phyloP scores from a whole-genome alignment of 305 asterid species.

The Solanum hybrid region DNA sequence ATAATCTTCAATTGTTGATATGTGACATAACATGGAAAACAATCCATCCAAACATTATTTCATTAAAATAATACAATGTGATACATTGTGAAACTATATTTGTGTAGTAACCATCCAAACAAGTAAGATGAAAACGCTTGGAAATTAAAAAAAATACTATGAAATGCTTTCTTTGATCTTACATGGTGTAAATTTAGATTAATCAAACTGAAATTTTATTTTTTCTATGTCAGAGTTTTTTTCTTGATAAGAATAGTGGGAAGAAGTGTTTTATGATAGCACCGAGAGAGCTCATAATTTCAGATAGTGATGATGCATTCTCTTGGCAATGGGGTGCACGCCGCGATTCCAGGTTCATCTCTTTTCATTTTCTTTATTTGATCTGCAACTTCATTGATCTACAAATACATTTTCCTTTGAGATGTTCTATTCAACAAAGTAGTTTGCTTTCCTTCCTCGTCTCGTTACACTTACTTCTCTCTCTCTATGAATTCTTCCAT shows the following conservation, averaged over 20 bases:
- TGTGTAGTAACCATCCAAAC: not conserved
- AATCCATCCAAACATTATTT: not conserved
- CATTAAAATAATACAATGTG: not conserved
- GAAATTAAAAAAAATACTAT: no score
- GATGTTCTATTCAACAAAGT: not conserved
- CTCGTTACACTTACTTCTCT: not conserved
- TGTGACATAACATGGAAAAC: not conserved
- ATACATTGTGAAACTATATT: not conserved
- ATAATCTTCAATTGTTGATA: no score
- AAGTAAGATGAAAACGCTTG: not conserved
- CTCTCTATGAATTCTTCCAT: not conserved
- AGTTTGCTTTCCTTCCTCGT: no score
- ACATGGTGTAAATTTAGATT: no score
- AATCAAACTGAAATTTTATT: no score
- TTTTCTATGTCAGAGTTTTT: not conserved
- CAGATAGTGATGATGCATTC: not conserved
- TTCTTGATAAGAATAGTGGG: not conserved
- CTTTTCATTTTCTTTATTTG: no score
- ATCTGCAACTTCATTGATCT: not conserved
- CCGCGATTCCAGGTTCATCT: no score
- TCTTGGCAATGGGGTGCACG: not conserved
- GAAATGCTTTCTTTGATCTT: no score
- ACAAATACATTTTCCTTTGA: not conserved
- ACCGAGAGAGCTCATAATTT: not conserved
- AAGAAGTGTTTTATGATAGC: not conserved